Base-by-base conservation (phyloP, 2,329 filamentous ascomycete species). In the Trichoderma breve region DNA sequence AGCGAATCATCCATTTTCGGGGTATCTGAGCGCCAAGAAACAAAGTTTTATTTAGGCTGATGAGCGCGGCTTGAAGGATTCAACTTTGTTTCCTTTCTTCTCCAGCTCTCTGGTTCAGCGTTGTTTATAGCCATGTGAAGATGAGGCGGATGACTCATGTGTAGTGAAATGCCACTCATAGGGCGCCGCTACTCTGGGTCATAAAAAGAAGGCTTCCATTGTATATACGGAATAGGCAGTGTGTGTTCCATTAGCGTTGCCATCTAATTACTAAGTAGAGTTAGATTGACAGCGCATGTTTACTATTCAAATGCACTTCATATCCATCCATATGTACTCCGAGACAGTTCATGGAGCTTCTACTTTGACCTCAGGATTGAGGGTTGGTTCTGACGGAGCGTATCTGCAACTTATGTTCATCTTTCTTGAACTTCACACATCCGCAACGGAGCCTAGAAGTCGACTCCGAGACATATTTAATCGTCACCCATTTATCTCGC, bases 1-100 rank as follows among this genome's bases (percentile, higher is more conserved):
- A 72, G 51, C 28, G 70, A 55, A 21, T 39, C 9, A 18, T 43
- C 47, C 70, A 72, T 72, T 34, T 55, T 21, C 18, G 57, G 30
- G 53, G 12, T 28, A 12, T n/a, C 6, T 60, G 58, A 26, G 26
- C 32, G 68, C 47, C 43, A 64, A 57, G 43, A 43, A 36, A 34
- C 28, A 47, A n/a, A 53, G 14, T 28, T 57, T 67, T 39, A 9
- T 62, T 36, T 36, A 53, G 15, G 7, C 32, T 57, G 24, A 12
- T 24, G 26, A 18, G 26, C 14, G 6, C 21, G 34, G 15, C 30
- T 32, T 26, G 30, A 5, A 30, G 64, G n/a, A 39, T 65, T 53
- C 43, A 53, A 34, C 15, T 39, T 39, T 26, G 1, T 58, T 30
- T 9, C 9, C 6, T 12, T 5, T 15, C 5, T 36, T 61, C 60